Evolutionary conservation across 306 rosid genomes (phyloP).

Genomic region (Corylus americana): DNA sequence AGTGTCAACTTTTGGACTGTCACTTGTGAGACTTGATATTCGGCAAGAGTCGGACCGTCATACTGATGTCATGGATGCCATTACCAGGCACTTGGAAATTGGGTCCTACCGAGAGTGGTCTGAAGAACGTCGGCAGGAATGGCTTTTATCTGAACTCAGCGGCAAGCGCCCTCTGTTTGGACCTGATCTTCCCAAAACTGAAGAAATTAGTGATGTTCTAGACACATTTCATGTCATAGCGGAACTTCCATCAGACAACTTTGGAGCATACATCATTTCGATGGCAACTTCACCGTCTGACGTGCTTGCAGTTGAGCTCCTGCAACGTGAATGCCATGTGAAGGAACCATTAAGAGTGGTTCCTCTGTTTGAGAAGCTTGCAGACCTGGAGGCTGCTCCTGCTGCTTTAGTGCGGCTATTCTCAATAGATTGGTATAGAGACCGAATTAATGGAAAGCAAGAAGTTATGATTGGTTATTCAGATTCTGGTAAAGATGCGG

Average conservation of each 20-base stretch:
- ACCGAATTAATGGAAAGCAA: conserved; percentile 84
- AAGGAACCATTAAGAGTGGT: conserved; percentile 82
- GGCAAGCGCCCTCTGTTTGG: conserved; percentile 96
- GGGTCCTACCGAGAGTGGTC: conserved; percentile 97
- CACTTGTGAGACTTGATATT: conserved; percentile 90
- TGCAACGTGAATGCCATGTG: conserved; percentile 87
- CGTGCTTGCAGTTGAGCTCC: conserved; percentile 92
- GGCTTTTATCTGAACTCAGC: conserved; percentile 84
- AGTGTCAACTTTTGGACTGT: conserved; percentile 95
- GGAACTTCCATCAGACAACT: conserved; percentile 87
- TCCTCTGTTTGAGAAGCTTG: conserved; percentile 94
- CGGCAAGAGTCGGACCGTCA: conserved; percentile 98
- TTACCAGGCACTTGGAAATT: conserved; percentile 81
- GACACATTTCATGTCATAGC: conserved; percentile 85
- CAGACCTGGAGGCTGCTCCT: conserved; percentile 91
- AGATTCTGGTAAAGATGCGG: conserved; percentile 98
- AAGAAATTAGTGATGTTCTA: conserved; percentile 87
- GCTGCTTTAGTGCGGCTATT: conserved; percentile 90
- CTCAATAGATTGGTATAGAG: conserved; percentile 82
- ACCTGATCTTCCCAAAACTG: conserved; percentile 87
- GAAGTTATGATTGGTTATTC: conserved; percentile 99
- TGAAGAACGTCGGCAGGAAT: conserved; percentile 81
- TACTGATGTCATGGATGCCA: conserved; percentile 86
- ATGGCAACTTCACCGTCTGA: conserved; percentile 98
- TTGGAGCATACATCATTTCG: conserved; percentile 96